Conservation (phyloP, 2,329 filamentous ascomycete genomes). For the Saccharata proteae region DNA sequence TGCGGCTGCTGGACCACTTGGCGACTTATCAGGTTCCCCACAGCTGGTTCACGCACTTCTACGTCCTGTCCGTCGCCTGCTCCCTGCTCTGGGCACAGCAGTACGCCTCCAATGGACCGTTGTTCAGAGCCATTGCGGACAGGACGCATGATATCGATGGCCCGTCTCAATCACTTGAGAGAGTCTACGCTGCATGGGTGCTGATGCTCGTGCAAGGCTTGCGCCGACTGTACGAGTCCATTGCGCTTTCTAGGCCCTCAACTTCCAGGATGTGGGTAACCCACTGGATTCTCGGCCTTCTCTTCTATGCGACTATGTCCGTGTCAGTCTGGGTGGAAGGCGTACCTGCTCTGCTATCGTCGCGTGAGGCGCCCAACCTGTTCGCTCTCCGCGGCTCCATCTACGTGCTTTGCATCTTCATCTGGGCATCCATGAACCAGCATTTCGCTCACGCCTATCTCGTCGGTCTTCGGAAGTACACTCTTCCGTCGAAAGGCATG, state of each 20-base stretch:
- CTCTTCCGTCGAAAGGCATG: constrained; percentile 58
- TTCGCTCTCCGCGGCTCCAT: not conserved
- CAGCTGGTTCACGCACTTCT: constrained; percentile 83
- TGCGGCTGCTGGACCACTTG: constrained; percentile 35
- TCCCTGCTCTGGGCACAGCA: constrained; percentile 66
- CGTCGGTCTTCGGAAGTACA: constrained; percentile 45
- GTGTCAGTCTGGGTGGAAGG: constrained; percentile 79
- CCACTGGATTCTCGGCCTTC: constrained; percentile 68
- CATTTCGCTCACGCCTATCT: constrained; percentile 45
- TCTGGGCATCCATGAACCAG: constrained; percentile 60
- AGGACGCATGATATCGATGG: constrained; percentile 13
- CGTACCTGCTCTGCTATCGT: constrained; percentile 7
- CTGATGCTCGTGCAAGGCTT: constrained; percentile 65
- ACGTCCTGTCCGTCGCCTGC: constrained; percentile 55
- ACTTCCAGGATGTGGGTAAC: constrained; percentile 72
- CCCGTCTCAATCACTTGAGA: constrained; percentile 37
- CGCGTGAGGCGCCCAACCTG: not conserved
- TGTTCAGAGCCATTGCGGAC: constrained; percentile 31
- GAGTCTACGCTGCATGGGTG: constrained; percentile 54
- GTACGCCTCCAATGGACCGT: constrained; percentile 40
- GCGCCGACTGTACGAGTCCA: constrained; percentile 65
- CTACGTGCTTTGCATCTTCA: constrained; percentile 44
- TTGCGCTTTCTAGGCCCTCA: constrained; percentile 43
- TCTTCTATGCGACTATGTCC: constrained; percentile 63
- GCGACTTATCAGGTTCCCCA: constrained; percentile 61